These are phyloP conservation scores for Cynanchum wilfordii DNA, from an alignment of 257 asterid genomes.

Conservation along the genomic window DNA sequence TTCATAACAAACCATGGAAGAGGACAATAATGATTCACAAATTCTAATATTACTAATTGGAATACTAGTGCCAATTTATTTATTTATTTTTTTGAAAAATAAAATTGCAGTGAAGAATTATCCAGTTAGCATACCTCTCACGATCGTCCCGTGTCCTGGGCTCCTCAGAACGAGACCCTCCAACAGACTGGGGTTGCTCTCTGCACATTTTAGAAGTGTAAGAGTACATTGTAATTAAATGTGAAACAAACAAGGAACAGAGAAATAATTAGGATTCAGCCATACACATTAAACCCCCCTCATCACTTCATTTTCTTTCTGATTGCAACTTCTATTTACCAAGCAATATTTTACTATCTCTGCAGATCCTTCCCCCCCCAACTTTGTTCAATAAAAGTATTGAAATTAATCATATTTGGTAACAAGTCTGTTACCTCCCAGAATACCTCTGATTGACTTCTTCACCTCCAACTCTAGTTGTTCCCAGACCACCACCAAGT, in stretches of 20 bases:
- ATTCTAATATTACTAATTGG: not conserved
- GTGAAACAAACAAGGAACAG: not conserved
- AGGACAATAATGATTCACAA: not conserved
- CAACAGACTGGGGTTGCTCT: constrained; percentile 75
- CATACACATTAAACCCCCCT: no score
- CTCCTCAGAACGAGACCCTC: constrained; percentile 83
- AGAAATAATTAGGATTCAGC: not conserved
- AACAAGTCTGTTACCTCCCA: constrained; percentile 47
- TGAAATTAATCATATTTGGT: not conserved
- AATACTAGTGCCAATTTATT: not conserved
- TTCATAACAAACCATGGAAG: no score
- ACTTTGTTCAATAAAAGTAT: not conserved
- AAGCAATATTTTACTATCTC: not conserved
- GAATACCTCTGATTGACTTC: constrained; percentile 51
- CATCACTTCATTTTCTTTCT: not conserved
- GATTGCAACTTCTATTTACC: not conserved
- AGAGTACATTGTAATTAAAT: not conserved
- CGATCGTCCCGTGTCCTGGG: constrained; percentile 74
- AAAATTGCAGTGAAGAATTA: not conserved
- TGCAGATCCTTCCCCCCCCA: not conserved
- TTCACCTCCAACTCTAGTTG: constrained; percentile 85
- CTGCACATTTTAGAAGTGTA: constrained; percentile 32
- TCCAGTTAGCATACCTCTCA: constrained; percentile 42
- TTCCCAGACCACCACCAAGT: constrained; percentile 99
- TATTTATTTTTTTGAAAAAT: not conserved